A percentile compares a stretch with the other conserved stretches of the same genome.
Evolutionary conservation across 164 flowering plant species (phyloP).

Genomic region (Annona squamosa): DNA sequence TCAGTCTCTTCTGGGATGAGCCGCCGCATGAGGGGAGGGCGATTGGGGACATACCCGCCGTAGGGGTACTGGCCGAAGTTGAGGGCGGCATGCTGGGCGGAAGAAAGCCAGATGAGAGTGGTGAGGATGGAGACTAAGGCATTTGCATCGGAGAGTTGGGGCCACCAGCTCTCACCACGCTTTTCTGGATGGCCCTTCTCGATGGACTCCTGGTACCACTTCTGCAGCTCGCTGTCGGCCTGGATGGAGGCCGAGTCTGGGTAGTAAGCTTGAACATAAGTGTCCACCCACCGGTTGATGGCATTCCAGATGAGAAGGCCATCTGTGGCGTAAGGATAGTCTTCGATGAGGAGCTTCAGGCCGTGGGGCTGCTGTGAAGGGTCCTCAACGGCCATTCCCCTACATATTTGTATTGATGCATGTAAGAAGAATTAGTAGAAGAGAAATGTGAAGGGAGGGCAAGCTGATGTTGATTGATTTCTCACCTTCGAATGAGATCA

Average conservation of each 20-base stretch:
- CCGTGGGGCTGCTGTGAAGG: slow-evolving; percentile 73
- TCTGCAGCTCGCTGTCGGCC: slow-evolving; percentile 71
- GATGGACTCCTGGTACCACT: slow-evolving; percentile 82
- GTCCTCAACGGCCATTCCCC: slow-evolving; percentile 81
- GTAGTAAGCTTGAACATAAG: slow-evolving; percentile 68
- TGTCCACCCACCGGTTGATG: slow-evolving; percentile 57
- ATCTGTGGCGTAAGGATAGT: slow-evolving; percentile 87
- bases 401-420: slow-evolving; percentile 12
- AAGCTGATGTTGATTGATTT: neutral
- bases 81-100: slow-evolving; percentile 96
- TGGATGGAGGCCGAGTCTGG: slow-evolving; percentile 34
- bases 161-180: slow-evolving; percentile 76
- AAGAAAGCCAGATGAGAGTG: slow-evolving; percentile 84
- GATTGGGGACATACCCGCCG: slow-evolving; percentile 94
- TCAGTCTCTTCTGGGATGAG: slow-evolving; percentile 65
- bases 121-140: slow-evolving; percentile 61
- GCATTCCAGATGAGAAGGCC: slow-evolving; percentile 89
- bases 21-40: slow-evolving; percentile 82
- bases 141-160: slow-evolving; percentile 33
- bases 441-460: neutral
- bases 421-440: neutral
- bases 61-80: slow-evolving; percentile 96
- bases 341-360: slow-evolving; percentile 55
- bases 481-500: slow-evolving; percentile 77
- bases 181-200: slow-evolving; percentile 81